Conservation (phyloP, 805 yeast species). For the Saccharomycopsis sp. region DNA sequence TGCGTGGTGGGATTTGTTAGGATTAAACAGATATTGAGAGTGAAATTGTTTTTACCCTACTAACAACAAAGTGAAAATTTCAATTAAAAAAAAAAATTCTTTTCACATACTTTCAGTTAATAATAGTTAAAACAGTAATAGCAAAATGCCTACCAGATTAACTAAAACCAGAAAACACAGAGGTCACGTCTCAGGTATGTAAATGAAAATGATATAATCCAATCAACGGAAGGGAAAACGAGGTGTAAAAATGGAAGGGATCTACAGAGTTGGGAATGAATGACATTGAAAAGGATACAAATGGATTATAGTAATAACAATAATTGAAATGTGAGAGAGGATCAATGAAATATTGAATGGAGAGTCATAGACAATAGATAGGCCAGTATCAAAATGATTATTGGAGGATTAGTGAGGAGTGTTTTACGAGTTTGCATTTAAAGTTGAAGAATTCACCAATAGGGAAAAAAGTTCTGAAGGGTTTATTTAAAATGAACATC, state of each 20-base stretch:
- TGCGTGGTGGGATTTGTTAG: not conserved
- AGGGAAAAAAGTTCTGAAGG: no score
- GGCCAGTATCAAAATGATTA: no score
- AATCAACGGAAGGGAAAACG: not conserved
- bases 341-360: not conserved
- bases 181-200: conserved; percentile 99
- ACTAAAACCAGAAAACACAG: conserved; percentile 99
- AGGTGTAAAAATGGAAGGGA: not conserved
- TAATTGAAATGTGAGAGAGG: not conserved
- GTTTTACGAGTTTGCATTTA: no score
- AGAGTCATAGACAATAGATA: no score
- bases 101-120: no score
- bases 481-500: no score
- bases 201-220: conserved; percentile 14
- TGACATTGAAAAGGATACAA: not conserved
- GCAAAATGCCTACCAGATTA: conserved; percentile 95
- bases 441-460: no score
- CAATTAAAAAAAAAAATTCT: not conserved
- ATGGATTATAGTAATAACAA: conserved; percentile 22
- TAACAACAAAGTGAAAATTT: not conserved
- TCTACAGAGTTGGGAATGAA: not conserved
- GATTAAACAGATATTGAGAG: not conserved
- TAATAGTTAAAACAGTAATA: not conserved
- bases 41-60: not conserved
- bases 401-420: no score